A percentile compares a stretch with the other conserved stretches of the same genome.
These are phyloP conservation scores for Batrachochytrium dendrobatidis DNA, from an alignment of 371 early-diverging fungal genomes.

Conservation along the genomic window DNA sequence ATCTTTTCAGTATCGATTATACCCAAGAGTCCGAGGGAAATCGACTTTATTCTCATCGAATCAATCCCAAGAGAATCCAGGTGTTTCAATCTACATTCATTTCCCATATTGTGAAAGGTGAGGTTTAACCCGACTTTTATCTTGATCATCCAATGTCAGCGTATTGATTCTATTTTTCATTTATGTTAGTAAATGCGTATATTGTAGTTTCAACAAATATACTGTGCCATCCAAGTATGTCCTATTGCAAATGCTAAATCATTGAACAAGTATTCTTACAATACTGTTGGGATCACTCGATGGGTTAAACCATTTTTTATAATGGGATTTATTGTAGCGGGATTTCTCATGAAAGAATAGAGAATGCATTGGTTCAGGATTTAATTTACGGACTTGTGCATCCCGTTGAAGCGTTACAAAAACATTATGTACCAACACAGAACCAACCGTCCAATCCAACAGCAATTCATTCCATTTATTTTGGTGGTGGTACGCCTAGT, in stretches of 20 bases:
- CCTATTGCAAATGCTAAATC: background rate
- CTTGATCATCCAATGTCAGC: background rate
- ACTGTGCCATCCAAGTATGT: slow-evolving; percentile 23
- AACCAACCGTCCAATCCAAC: background rate
- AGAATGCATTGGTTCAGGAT: slow-evolving; percentile 10
- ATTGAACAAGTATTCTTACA: too few species aligned
- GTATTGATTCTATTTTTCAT: background rate
- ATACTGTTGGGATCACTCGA: too few species aligned
- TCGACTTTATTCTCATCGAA: too few species aligned
- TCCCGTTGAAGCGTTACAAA: slow-evolving; percentile 1
- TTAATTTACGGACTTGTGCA: background rate
- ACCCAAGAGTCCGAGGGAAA: too few species aligned
- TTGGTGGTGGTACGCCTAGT: slow-evolving; percentile 64
- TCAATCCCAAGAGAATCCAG: too few species aligned
- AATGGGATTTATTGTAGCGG: too few species aligned
- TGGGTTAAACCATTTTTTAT: too few species aligned
- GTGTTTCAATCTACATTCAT: slow-evolving; percentile 64
- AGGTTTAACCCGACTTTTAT: background rate
- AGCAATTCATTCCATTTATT: slow-evolving; percentile 17
- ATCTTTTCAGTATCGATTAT: too few species aligned
- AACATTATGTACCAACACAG: background rate
- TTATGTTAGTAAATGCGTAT: slow-evolving; percentile 56
- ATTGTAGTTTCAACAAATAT: slow-evolving; percentile 84
- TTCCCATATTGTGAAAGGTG: slow-evolving; percentile 80
- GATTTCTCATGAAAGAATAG: slow-evolving; percentile 13